Percentiles rank a stretch among this genome's conserved stretches.
Evolutionary conservation across 192 early-diverging fungal species (phyloP).

Genomic region (Coemansia sp.): DNA sequence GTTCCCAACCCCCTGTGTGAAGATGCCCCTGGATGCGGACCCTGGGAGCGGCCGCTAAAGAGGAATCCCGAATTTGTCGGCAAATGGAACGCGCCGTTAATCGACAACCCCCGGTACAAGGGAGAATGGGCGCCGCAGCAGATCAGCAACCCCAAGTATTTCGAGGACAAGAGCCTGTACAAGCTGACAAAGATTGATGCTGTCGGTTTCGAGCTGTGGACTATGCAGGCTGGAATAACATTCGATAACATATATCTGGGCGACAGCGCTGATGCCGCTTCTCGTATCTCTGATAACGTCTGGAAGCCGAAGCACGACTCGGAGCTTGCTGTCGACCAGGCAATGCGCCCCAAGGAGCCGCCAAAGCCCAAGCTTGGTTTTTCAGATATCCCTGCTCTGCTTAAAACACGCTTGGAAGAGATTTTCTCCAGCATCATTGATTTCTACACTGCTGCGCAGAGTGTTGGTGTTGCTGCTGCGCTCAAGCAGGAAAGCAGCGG

Average conservation of each 20-base stretch:
- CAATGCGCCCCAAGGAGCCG: constrained; percentile 29
- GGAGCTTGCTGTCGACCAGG: constrained; percentile 56
- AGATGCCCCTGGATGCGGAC: constrained; percentile 70
- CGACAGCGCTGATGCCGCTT: constrained; percentile 66
- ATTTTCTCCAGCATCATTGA: constrained; percentile 23
- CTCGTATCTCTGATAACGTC: constrained; percentile 69
- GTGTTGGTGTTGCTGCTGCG: constrained; percentile 24
- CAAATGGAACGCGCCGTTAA: constrained; percentile 80
- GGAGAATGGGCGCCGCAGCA: constrained; percentile 82
- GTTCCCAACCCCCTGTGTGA: constrained; percentile 82
- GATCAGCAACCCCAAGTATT: constrained; percentile 83
- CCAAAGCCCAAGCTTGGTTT: constrained; percentile 15
- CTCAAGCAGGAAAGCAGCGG: constrained; percentile 33
- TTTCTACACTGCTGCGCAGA: constrained; percentile 20
- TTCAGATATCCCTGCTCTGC: constrained; percentile 13
- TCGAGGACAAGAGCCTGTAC: constrained; percentile 75
- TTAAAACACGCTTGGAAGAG: constrained; percentile 35
- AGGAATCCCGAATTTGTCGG: constrained; percentile 88
- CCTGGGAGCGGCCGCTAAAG: constrained; percentile 78
- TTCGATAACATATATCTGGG: constrained; percentile 94
- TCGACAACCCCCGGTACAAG: constrained; percentile 93
- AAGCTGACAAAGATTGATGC: constrained; percentile 79
- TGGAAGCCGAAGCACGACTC: constrained; percentile 75
- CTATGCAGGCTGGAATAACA: constrained; percentile 82
- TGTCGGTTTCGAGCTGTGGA: constrained; percentile 92